These are phyloP conservation scores for Daldinia vernicosa DNA, from an alignment of 495 filamentous ascomycete genomes.

Conservation along the genomic window DNA sequence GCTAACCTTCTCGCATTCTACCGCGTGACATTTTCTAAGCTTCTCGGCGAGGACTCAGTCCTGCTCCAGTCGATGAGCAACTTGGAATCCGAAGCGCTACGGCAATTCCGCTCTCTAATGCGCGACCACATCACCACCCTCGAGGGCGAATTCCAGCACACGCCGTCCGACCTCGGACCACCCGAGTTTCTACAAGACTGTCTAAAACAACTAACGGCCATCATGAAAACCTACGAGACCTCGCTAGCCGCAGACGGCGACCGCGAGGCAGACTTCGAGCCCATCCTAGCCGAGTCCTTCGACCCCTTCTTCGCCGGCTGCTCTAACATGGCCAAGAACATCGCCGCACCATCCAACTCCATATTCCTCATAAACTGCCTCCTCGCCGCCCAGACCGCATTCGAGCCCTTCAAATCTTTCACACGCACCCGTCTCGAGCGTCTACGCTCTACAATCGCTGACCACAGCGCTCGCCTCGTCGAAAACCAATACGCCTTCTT, in stretches of 20 bases:
- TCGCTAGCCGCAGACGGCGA: conserved; percentile 68
- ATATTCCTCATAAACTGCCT: conserved; percentile 89
- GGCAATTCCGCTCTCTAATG: conserved; percentile 82
- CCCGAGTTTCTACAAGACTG: conserved; percentile 87
- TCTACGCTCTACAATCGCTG: conserved; percentile 58
- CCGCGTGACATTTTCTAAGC: conserved; percentile 78
- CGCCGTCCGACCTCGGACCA: conserved; percentile 73
- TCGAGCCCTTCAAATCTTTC: conserved; percentile 66
- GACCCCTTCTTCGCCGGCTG: conserved; percentile 85
- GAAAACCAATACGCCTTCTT: conserved; percentile 74
- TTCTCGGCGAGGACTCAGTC: conserved; percentile 74
- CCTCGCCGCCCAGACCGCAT: conserved; percentile 60
- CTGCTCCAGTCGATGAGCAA: conserved; percentile 72
- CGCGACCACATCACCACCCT: conserved; percentile 78
- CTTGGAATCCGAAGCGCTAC: conserved; percentile 79
- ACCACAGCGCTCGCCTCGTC: conserved; percentile 56
- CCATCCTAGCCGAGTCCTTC: conserved; percentile 82
- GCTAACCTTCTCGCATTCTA: conserved; percentile 92
- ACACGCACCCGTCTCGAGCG: conserved; percentile 54
- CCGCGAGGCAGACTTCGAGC: conserved; percentile 73
- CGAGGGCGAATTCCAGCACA: conserved; percentile 72
- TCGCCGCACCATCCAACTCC: conserved; percentile 64
- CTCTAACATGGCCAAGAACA: conserved; percentile 69
- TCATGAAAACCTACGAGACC: conserved; percentile 85
- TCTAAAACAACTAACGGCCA: conserved; percentile 73